These are phyloP conservation scores for Pleurozium schreberi DNA, from an alignment of 225 moss, liverwort and hornwort genomes.

Conservation along the genomic window DNA sequence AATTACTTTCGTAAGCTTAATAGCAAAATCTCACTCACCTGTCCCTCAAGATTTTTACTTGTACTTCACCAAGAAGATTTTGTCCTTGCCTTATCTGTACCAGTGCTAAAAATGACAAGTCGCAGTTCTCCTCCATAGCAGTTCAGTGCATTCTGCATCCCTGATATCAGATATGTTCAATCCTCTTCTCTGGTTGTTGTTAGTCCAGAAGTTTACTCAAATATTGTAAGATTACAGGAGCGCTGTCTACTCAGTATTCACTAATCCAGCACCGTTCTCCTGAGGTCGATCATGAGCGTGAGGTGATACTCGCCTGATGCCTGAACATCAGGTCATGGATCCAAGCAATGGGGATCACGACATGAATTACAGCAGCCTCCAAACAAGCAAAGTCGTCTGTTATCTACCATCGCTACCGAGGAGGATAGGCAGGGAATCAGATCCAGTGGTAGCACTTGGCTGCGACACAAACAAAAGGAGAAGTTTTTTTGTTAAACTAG, in stretches of 20 bases:
- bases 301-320: not conserved
- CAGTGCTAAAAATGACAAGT: not conserved
- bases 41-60: not conserved
- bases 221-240: not conserved
- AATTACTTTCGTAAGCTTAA: not conserved
- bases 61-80: not conserved
- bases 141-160: not conserved
- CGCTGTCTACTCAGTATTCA: not conserved
- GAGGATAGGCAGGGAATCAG: not conserved
- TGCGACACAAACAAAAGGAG: slow-evolving; percentile 6
- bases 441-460: slow-evolving; percentile 1
- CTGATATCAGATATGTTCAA: not conserved
- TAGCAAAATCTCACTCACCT: not conserved
- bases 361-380: not conserved
- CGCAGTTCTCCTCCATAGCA: not conserved
- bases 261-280: not conserved
- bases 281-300: not conserved
- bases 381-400: not conserved
- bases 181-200: not conserved
- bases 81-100: not conserved
- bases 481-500: not conserved
- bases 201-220: not conserved
- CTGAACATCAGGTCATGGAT: not conserved
- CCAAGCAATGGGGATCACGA: not conserved
- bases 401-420: slow-evolving; percentile 1